Percentiles rank a stretch among this genome's conserved stretches.
Evolutionary conservation across 805 yeast species (phyloP).

Genomic region (Metschnikowia shivogae): DNA sequence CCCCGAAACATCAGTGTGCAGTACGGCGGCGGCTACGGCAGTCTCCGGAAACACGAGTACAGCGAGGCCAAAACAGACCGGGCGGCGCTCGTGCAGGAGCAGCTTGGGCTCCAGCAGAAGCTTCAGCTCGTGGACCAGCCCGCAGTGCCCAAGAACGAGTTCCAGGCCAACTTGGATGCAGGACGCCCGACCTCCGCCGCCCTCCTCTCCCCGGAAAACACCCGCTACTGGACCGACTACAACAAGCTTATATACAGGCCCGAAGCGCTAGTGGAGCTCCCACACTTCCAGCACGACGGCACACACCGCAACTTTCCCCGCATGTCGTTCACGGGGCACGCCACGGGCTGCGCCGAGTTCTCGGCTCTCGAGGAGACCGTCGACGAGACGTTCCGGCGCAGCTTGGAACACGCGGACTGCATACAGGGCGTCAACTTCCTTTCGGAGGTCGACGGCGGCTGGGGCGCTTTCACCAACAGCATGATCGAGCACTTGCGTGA

Average conservation of each 20-base stretch:
- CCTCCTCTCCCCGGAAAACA: constrained; percentile 35
- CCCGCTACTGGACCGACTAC: constrained; percentile 79
- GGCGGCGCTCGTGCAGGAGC: constrained; percentile 5
- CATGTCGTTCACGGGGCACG: constrained; percentile 43
- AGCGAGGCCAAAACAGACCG: constrained; percentile 18
- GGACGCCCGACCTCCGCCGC: constrained; percentile 25
- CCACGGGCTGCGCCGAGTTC: constrained; percentile 62
- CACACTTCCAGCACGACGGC: constrained; percentile 49
- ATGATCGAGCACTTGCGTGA: constrained; percentile 58
- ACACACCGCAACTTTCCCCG: constrained; percentile 28
- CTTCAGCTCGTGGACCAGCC: constrained; percentile 29
- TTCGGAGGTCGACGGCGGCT: constrained; percentile 70
- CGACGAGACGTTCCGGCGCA: constrained; percentile 52
- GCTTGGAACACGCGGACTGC: constrained; percentile 72
- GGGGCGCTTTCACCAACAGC: constrained; percentile 73
- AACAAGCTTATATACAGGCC: constrained; percentile 66
- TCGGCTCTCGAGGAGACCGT: constrained; percentile 27
- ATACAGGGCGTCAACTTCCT: constrained; percentile 67
- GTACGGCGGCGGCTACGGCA: constrained; percentile 69
- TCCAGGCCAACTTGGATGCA: constrained; percentile 60
- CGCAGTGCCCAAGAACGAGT: constrained; percentile 46
- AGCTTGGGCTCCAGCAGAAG: not conserved
- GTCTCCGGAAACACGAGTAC: constrained; percentile 54
- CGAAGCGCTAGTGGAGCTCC: constrained; percentile 47
- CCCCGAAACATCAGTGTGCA: constrained; percentile 88